Evolutionary conservation across 768 basidiomycete species (phyloP), one percentile per base, ranked within the genome.

Genomic region (Leccinum subgranulosum): DNA sequence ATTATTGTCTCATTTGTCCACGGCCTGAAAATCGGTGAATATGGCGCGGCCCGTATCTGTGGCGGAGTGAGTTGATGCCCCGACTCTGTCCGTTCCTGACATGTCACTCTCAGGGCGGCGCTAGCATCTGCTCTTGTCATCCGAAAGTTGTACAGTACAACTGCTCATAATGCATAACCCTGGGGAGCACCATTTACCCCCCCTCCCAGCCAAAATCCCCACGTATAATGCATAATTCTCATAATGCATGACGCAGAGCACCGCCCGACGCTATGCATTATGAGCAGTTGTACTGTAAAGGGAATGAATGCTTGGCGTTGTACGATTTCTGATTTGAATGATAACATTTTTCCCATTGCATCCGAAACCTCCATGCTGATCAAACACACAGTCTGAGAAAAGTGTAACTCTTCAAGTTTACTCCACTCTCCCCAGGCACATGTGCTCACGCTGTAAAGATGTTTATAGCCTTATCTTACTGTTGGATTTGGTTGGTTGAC

Each of bases 1-100:
- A 98, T 98, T 75, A 81, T 98, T 49, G 95, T 98, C 27, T 91
- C 96, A 6, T 82, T 98, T 19, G 79, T 92, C 4, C 94, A 98
- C 70, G 85, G 88, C n/a, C 84, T 98, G 63, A 87, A 96, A 79
- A 73, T 86, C 3, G 95, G 95, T 39, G 81, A 98, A 76, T 97
- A 95, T 67, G 96, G 95, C 63, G 93, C 92, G 54, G 96, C 95
- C 39, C 94, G 89, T 73, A 88, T 98, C 64, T 98, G 96, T 83
- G 98, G 98, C 69, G 95, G 94, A 61, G 93, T 95, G 73, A 74
- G 93, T 81, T 8, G 14, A 58, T 56, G 46, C 27, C 54, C 15
- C 49, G 15, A 60, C 49, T 55, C 46, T 34, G 34, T 21, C 52
- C 25, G 50, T 65, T 12, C 59, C 57, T 66, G 59, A 68, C 6